phyloP scores from a whole-genome alignment of 2,329 filamentous ascomycete species.

The Domatiomyces catenatus region DNA sequence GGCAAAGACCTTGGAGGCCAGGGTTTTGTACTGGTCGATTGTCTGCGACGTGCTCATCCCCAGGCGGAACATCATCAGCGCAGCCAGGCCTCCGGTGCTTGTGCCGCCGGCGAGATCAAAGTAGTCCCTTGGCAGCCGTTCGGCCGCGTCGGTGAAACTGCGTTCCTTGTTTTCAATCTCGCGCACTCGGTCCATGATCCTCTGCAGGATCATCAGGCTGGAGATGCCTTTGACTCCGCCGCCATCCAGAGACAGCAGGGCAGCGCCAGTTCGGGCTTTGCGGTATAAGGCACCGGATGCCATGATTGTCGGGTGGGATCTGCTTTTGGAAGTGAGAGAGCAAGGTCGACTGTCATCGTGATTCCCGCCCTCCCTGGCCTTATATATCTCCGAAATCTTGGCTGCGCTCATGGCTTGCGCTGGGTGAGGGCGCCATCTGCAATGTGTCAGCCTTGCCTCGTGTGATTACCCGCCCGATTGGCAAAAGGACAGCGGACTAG shows the following conservation, averaged over 20 bases:
- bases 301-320: too few relatives aligned
- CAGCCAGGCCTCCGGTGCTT: constrained; percentile 15
- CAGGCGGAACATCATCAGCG: constrained; percentile 15
- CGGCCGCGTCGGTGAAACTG: constrained; percentile 1
- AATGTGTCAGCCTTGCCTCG: too few relatives aligned
- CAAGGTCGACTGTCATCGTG: too few relatives aligned
- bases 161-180: constrained; percentile 8
- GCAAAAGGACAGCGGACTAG: too few relatives aligned
- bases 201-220: constrained; percentile 10
- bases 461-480: too few relatives aligned
- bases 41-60: constrained; percentile 10
- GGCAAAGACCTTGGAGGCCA: constrained; percentile 10
- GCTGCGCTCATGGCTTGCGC: too few relatives aligned
- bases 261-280: neutral
- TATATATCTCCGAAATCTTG: too few relatives aligned
- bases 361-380: too few relatives aligned
- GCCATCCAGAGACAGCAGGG: constrained; percentile 10
- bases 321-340: too few relatives aligned
- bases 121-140: constrained; percentile 10
- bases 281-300: too few relatives aligned
- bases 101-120: constrained; percentile 15
- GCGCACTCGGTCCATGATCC: constrained; percentile 9
- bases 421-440: too few relatives aligned
- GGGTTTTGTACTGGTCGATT: constrained; percentile 6
- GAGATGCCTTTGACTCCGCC: constrained; percentile 13